A percentile compares a stretch with the other conserved stretches of the same genome.
These are phyloP conservation scores for Stagonosporopsis rhizophila DNA, from an alignment of 2,329 filamentous ascomycete species.

Conservation along the genomic window DNA sequence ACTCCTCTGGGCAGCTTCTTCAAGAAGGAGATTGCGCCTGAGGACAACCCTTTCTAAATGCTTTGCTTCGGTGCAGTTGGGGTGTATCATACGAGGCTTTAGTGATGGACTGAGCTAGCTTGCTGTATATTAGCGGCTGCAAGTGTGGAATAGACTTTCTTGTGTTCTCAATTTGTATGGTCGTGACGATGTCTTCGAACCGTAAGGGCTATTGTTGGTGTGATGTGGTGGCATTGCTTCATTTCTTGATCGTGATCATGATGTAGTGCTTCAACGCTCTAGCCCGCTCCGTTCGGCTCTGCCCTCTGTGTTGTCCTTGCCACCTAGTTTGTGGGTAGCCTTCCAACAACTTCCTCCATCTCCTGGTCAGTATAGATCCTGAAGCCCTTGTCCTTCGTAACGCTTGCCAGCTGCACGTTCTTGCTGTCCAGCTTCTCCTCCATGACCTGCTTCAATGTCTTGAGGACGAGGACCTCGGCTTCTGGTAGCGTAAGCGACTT, in stretches of 20 bases:
- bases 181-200: not conserved
- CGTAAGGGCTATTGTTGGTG: not conserved
- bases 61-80: not conserved
- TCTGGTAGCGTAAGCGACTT: slow-evolving; percentile 93
- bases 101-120: slow-evolving; percentile 22
- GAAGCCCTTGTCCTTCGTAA: slow-evolving; percentile 97
- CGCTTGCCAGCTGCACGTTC: slow-evolving; percentile 97
- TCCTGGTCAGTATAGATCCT: slow-evolving; percentile 98
- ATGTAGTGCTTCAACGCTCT: slow-evolving; percentile 23
- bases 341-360: slow-evolving; percentile 91
- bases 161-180: slow-evolving; percentile 12
- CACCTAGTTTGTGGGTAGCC: slow-evolving; percentile 65
- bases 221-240: slow-evolving; percentile 31
- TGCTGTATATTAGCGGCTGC: slow-evolving; percentile 41
- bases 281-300: slow-evolving; percentile 12
- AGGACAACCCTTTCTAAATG: slow-evolving; percentile 67
- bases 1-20: slow-evolving; percentile 67
- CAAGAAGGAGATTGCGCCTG: slow-evolving; percentile 64
- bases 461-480: slow-evolving; percentile 92
- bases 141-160: slow-evolving; percentile 42
- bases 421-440: slow-evolving; percentile 99
- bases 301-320: not conserved
- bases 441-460: slow-evolving; percentile 99
- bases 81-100: slow-evolving; percentile 29
- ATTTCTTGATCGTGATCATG: slow-evolving; percentile 33